phyloP scores from a whole-genome alignment of 192 early-diverging fungal genomes.

The Irineochytrium annulatum region DNA sequence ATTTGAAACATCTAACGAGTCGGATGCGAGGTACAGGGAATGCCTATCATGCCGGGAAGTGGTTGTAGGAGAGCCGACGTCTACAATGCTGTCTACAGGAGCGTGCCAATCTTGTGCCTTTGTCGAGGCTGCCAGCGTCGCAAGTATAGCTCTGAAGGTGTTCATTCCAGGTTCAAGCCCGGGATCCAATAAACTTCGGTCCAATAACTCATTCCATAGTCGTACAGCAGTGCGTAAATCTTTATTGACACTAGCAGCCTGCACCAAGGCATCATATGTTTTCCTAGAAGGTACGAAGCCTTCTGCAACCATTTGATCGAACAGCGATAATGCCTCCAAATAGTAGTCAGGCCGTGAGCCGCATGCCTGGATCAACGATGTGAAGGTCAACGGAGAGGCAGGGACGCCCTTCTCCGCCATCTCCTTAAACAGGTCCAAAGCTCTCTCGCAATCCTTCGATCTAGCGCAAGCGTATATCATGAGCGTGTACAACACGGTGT shows the following conservation, averaged over 20 bases:
- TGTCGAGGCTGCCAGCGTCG: too few species aligned
- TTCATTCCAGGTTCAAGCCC: slow-evolving; percentile 7
- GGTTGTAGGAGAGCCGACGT: too few species aligned
- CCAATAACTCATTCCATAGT: slow-evolving; percentile 42
- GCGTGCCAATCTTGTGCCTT: too few species aligned
- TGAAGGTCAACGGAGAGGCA: slow-evolving; percentile 83
- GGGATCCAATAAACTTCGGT: not conserved
- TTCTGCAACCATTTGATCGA: slow-evolving; percentile 78
- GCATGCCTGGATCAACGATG: slow-evolving; percentile 81
- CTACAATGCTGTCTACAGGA: too few species aligned
- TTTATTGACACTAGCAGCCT: slow-evolving; percentile 66
- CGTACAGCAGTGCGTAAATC: slow-evolving; percentile 77
- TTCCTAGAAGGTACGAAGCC: slow-evolving; percentile 76
- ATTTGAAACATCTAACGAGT: too few species aligned
- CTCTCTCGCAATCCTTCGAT: slow-evolving; percentile 78
- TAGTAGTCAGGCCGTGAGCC: slow-evolving; percentile 78
- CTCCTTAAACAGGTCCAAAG: slow-evolving; percentile 87
- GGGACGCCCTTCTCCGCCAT: slow-evolving; percentile 68
- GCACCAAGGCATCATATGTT: slow-evolving; percentile 80
- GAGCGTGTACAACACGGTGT: slow-evolving; percentile 73
- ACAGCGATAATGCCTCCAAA: slow-evolving; percentile 70
- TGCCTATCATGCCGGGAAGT: too few species aligned
- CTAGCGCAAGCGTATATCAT: slow-evolving; percentile 93
- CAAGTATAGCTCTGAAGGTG: too few species aligned
- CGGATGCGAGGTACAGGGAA: too few species aligned